Evolutionary conservation across 306 rosid species (phyloP).

Genomic region (Myrica gale): DNA sequence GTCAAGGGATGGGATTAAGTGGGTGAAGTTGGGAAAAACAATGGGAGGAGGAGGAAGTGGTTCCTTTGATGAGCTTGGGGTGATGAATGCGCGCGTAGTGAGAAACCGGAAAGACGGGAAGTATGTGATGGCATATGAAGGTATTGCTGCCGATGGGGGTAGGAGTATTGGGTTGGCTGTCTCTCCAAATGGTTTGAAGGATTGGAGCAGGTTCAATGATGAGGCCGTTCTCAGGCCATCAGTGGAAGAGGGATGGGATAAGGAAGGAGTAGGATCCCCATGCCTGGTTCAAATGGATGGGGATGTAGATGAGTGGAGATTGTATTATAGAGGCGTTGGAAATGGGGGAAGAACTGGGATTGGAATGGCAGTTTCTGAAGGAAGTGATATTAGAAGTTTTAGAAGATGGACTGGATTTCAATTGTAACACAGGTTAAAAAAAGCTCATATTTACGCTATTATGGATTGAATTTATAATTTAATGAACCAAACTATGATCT

Average conservation of each 20-base stretch:
- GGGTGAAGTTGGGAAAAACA: constrained; percentile 72
- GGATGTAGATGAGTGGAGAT: constrained; percentile 60
- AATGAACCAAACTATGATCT: not conserved
- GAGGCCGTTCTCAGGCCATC: constrained; percentile 44
- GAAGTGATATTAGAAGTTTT: constrained; percentile 40
- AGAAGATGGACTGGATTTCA: constrained; percentile 66
- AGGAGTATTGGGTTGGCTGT: constrained; percentile 71
- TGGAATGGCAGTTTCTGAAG: constrained; percentile 66
- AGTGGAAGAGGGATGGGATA: constrained; percentile 59
- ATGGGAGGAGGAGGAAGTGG: constrained; percentile 58
- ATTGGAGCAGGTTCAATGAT: constrained; percentile 57
- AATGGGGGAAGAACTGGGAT: constrained; percentile 58
- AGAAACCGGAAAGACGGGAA: constrained; percentile 50
- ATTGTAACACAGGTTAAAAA: constrained; percentile 28
- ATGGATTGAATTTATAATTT: not conserved
- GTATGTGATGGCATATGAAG: constrained; percentile 81
- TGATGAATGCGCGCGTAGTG: constrained; percentile 45
- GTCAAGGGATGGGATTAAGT: constrained; percentile 78
- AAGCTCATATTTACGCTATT: constrained; percentile 6
- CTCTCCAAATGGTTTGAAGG: constrained; percentile 63
- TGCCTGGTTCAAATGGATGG: constrained; percentile 64
- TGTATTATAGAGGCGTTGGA: constrained; percentile 72
- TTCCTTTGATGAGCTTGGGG: constrained; percentile 64
- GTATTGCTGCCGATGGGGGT: constrained; percentile 55
- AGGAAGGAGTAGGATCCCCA: constrained; percentile 58